Base-by-base conservation (phyloP, 805 yeast species). In the Saccharomycopsis javanensis region DNA sequence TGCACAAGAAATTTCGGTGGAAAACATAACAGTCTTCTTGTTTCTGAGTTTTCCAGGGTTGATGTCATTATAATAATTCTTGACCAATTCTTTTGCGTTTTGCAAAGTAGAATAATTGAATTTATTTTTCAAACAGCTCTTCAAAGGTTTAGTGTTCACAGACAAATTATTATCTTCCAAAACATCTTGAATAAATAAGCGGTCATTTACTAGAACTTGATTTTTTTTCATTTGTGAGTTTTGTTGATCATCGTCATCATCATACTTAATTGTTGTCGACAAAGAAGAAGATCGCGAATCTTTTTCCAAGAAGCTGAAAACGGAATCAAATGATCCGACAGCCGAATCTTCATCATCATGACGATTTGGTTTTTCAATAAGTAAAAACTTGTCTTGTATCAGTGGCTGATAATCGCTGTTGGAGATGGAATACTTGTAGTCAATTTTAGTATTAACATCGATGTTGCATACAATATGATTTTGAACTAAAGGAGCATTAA, bases 401-500 rank as follows among this genome's bases (percentile, higher is more conserved):
- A n/a, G n/a, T n/a, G n/a, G n/a, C 35, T 11, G 13, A 31, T 11
- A 5, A 31, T 4, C 3, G 35, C 10, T 31, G 35, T 31, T 31
- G 35, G n/a, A 6, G 23, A n/a, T 5, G 4, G 28, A 23, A 11
- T 42, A 6, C 15, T 20, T 42, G 42, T 57, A 57, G 20, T 48
- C 55, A 54, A 57, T 54, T 7, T 10, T 31, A 6, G 15, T 34
- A 50, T 57, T 57, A 28, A 57, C 50, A 27, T 54, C 38, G 51
- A 52, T 16, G 3, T 50, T 54, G 20, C 31, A n/a, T 15, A 30
- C 7, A 7, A 34, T 45, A 5, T 13, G 15, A 18, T 50, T 30
- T 1, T 20, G 50, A 4, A 57, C 31, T 23, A 57, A 37, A 4
- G 60, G 60, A n/a, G 55, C 60, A 30, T 31, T 37, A 18, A 53